Base-by-base conservation (phyloP, 2,329 filamentous ascomycete genomes). In the Phyllosticta paracitricarpa region DNA sequence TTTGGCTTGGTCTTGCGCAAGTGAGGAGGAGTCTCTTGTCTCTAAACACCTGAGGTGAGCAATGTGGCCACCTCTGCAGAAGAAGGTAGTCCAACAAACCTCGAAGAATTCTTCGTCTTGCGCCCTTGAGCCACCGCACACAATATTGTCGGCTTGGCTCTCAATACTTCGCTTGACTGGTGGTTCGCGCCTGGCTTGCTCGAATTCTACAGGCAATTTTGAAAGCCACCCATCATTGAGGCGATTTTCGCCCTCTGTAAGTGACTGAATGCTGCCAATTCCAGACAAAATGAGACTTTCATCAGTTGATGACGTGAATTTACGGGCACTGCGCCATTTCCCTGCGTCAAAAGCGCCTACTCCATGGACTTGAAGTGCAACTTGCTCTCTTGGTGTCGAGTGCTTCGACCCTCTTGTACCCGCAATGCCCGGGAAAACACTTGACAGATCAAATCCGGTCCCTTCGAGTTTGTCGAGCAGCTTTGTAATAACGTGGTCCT, bases 381-480 rank as follows among this genome's bases (percentile, higher is more conserved):
- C 77, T 65, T 82, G 79, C 63, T 79, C 73, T 63, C 81, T 72
- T 64, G 78, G 75, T 60, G 76, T 72, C 24, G 70, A 69, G 63
- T 77, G 79, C 56, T 76, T 75, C 48, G 74, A 73, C 25, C 71
- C 66, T 58, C 78, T 81, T 58, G 77, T 64, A 19, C 78, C 77
- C 28, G 77, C 74, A 22, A 78, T 76, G 24, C 78, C 78, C 4
- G 83, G 84, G 66, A 87, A 86, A 2, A 84, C 77, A 10, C 77
- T 76, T 17, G 78, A 78, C 5, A 86, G 69, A 65, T 85, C 82
- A 55, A 83, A 73, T 4, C 81, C 80, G 51, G 81, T 77, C 1
- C 76, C 73, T 65, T 85, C 82, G 56, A 85, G 76, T 63, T 82
- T 81, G 66, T 86, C 83, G 26, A 84, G 75, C 24, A 87, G 71